A percentile compares a stretch with the other conserved stretches of the same genome.
Evolutionary conservation across 345 rosid genomes (phyloP).

Genomic region (Euphorbia peplus): DNA sequence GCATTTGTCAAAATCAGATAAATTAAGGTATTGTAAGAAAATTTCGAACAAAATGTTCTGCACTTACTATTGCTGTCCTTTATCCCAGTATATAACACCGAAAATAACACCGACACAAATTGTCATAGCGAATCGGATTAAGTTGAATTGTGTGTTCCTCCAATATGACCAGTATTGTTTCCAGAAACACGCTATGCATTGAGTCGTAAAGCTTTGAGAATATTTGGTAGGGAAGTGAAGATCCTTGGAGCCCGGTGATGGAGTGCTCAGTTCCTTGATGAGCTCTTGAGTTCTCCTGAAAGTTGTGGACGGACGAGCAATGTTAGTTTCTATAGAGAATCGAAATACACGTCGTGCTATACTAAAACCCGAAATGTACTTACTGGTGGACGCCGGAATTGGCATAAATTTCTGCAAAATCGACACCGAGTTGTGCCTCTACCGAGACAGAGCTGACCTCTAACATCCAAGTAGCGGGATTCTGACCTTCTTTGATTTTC

Average conservation of each 20-base stretch:
- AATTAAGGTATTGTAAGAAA: neutral
- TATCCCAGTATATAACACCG: slow-evolving; percentile 37
- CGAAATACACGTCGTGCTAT: neutral
- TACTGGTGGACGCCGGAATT: slow-evolving; percentile 18
- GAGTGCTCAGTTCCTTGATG: slow-evolving; percentile 37
- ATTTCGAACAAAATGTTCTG: neutral
- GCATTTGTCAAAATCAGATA: neutral
- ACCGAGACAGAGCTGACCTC: slow-evolving; percentile 16
- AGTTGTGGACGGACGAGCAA: neutral
- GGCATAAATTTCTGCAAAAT: slow-evolving; percentile 22
- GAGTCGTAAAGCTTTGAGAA: slow-evolving; percentile 35
- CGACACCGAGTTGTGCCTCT: slow-evolving; percentile 20
- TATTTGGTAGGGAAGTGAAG: slow-evolving; percentile 39
- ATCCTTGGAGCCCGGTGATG: slow-evolving; percentile 32
- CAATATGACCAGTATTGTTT: slow-evolving; percentile 52
- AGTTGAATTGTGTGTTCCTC: slow-evolving; percentile 40
- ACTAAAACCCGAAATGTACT: neutral
- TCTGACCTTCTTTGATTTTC: slow-evolving; percentile 19
- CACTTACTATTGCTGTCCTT: slow-evolving; percentile 34
- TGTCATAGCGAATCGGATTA: slow-evolving; percentile 33
- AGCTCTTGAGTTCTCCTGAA: slow-evolving; percentile 37
- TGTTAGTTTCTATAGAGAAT: neutral
- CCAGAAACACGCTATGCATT: slow-evolving; percentile 44
- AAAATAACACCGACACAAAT: slow-evolving; percentile 29
- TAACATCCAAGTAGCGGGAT: slow-evolving; percentile 32